Base-by-base conservation (phyloP, 352 stramenopile species). In the Phytophthora cajani region DNA sequence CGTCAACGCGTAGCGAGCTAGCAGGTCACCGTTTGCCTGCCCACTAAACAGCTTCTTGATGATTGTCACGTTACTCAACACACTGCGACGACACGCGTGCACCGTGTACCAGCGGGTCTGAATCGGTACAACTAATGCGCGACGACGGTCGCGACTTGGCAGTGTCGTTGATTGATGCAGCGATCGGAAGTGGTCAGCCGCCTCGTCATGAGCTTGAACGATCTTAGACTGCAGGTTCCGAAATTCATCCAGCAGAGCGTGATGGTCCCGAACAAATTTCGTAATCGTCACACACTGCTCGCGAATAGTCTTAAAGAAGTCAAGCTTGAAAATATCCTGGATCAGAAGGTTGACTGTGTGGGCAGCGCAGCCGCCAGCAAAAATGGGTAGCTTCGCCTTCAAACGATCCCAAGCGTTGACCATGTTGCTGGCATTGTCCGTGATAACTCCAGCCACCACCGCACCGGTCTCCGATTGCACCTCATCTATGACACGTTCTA, bases 31-130 rank as follows among this genome's bases (percentile, higher is more conserved):
- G 46, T 69, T 30, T 7, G 30, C 33, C 33, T 40, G 9, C 33
- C 16, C 33, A 16, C 33, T 27, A 40, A 69, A 56, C 6, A 67
- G 10, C 47, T 64, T 44, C 19, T 69, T 46, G 19, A 69, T 44
- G 17, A 54, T 67, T 7, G 21, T 57, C 17, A 46, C 46, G 9
- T 66, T 66, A n/a, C 23, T 54, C 2, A 54, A 3, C 2, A 59
- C 60, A 30, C 23, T 67, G 23, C 50, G 19, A 5, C 60, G 33
- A 12, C 60, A 67, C 5, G 33, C 60, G 6, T 67, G 60, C 11
- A 60, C 16, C 23, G 60, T 60, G n/a, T 67, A 60, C 50, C 49
- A 67, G 7, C 60, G 60, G 5, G 60, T 54, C 19, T 58, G 60
- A 23, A 59, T 47, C 12, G 12, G 60, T 11, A 67, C 33, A 10